Evolutionary conservation across 139 green algal genomes (phyloP), one percentile per base, ranked within the genome.

Genomic region (Volvox reticuliferus): DNA sequence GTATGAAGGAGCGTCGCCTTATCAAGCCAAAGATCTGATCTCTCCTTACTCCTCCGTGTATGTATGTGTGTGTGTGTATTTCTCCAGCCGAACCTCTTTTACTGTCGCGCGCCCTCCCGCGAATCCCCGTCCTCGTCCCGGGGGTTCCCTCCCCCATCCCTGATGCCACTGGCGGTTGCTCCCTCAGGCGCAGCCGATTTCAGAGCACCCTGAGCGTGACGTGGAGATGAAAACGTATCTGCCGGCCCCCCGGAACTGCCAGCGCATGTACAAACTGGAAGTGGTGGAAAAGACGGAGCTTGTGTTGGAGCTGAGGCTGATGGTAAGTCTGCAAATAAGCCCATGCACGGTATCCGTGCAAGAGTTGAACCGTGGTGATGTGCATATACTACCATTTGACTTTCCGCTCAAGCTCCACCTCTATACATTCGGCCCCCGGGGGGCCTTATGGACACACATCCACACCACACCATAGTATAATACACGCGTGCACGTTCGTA

Each of bases 221-320:
- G 17, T 1, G 9, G 61, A 17, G 5, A 17, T 63, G 22, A 2
- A 0, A 21, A 0, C 16, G 35, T 35, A 80, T 36, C 83, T 89
- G 67, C 83, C 83, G 0, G 67, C 83, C 63, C 83, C 83, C 28
- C 1, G 13, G 19, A 12, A 14, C 67, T 61, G 28, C 83, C 19
- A 61, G 61, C 32, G 82, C 22, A 68, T 89, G 22, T 77, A 30
- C 26, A 35, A 67, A 35, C 16, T 89, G 67, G 83, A 89, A 9
- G 35, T 67, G 2, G 36, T 33, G 22, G 83, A 89, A 68, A 32
- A 28, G 61, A 80, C 36, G n/a, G 18, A 33, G 6, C 67, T 89
- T 16, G 21, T 9, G 68, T 13, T 80, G 83, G 26, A 44, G 14
- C 2, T 89, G 12, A 2, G 55, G 36, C 83, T 89, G 26, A 32